A percentile compares a stretch with the other conserved stretches of the same genome.
phyloP scores from a whole-genome alignment of 2,329 filamentous ascomycete species.

The Cytospora piceicola region DNA sequence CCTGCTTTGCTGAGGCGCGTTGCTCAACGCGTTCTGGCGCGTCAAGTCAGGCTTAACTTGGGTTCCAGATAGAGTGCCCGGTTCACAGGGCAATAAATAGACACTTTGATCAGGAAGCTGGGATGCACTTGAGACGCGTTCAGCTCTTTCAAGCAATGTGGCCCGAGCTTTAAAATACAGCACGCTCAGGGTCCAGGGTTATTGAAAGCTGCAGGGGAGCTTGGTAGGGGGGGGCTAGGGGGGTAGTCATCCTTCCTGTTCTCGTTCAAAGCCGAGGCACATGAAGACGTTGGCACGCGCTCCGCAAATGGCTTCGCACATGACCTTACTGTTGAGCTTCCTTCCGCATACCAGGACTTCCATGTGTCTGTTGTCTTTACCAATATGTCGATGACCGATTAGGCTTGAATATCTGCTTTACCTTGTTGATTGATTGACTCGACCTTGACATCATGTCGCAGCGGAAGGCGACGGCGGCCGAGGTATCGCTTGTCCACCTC shows the following conservation, averaged over 20 bases:
- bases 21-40: neutral
- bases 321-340: neutral
- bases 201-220: neutral
- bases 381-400: neutral
- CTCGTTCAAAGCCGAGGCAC: conserved; percentile 3
- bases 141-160: neutral
- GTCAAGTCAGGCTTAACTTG: neutral
- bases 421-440: neutral
- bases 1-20: neutral
- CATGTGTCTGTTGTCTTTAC: neutral
- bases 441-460: conserved; percentile 38
- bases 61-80: neutral
- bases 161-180: neutral
- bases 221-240: neutral
- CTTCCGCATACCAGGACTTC: neutral
- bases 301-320: neutral
- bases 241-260: neutral
- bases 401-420: neutral
- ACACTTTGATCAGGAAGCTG: neutral
- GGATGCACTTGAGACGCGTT: neutral
- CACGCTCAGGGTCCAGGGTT: neutral
- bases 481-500: conserved; percentile 82
- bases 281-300: neutral
- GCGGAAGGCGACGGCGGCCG: conserved; percentile 66
- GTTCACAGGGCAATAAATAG: neutral